phyloP scores from a whole-genome alignment of 768 basidiomycete genomes.

The Rhizopogon vinicolor region DNA sequence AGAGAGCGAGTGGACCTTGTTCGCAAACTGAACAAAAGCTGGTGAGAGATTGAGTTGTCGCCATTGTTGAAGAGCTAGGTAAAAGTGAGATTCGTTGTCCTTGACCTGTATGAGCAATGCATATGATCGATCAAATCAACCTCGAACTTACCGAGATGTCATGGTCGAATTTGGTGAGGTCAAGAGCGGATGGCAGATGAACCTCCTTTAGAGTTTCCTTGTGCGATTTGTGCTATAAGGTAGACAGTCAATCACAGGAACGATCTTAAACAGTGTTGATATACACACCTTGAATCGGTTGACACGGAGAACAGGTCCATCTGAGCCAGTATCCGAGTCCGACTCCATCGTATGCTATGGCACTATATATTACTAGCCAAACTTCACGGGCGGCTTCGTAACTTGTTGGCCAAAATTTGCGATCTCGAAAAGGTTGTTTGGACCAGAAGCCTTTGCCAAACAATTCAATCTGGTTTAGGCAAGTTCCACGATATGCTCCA shows the following conservation, averaged over 20 bases:
- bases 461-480: background rate
- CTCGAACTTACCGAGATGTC: conserved; percentile 45
- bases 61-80: conserved; percentile 69
- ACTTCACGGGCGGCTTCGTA: too few species aligned
- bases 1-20: conserved; percentile 54
- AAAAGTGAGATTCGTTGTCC: conserved; percentile 81
- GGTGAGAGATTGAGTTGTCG: conserved; percentile 76
- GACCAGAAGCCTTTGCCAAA: conserved; percentile 6
- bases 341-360: background rate
- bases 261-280: background rate
- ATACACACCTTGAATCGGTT: conserved; percentile 49
- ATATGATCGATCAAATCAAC: background rate
- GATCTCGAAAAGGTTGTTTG: conserved; percentile 6
- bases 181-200: conserved; percentile 64
- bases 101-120: conserved; percentile 19
- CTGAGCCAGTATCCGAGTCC: conserved; percentile 1
- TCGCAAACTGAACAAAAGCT: conserved; percentile 67
- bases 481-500: too few species aligned
- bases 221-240: conserved; percentile 67
- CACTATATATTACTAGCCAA: too few species aligned
- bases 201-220: conserved; percentile 61
- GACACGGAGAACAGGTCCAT: conserved; percentile 25
- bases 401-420: background rate
- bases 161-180: conserved; percentile 49
- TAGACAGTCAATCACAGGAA: background rate